Base-by-base conservation (phyloP, 148 eudicot species). In the Oxyria digyna region DNA sequence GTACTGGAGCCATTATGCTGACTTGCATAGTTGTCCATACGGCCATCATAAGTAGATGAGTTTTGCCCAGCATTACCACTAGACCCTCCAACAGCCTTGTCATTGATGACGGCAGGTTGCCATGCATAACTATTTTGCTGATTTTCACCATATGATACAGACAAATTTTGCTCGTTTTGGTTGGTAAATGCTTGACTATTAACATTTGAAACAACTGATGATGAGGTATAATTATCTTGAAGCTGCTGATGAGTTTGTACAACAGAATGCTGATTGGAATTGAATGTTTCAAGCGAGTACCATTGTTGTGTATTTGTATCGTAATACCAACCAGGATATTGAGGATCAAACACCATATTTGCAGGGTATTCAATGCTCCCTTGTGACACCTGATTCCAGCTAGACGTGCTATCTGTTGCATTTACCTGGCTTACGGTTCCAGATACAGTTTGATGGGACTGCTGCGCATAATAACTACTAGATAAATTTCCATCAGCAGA, bases 281-380 rank as follows among this genome's bases (percentile, higher is more conserved):
- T 75, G 71, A 85, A 94, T 27, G 84, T 42, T 54, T 87, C 97
- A 75, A 94, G 68, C 11, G 87, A 72, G 43, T 68, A 62, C 97
- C 99, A 94, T 48, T 83, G 85, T 64, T 81, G 89, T 21, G 83
- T 67, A 70, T 71, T 77, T 32, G 93, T 85, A 74, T 92, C 93
- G 75, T 89, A 89, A 75, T 89, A 92, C 97, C 96, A 89, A 74
- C 85, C 97, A 77, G 96, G 97, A 73, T 89, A 89, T 57, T 92
- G 93, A 42, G 93, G 87, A 75, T 92, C 97, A 76, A 87, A 89
- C 46, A 80, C 46, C 92, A 92, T 89, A 78, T 92, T 81, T 52
- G 82, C 71, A 15, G 97, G 96, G 75, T 92, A 92, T 66, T 68
- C 85, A 59, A 72, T 77, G 62, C 77, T 72, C 38, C 67, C 80